Conservation (phyloP, 2,329 filamentous ascomycete genomes). For the Zasmidium angulare region DNA sequence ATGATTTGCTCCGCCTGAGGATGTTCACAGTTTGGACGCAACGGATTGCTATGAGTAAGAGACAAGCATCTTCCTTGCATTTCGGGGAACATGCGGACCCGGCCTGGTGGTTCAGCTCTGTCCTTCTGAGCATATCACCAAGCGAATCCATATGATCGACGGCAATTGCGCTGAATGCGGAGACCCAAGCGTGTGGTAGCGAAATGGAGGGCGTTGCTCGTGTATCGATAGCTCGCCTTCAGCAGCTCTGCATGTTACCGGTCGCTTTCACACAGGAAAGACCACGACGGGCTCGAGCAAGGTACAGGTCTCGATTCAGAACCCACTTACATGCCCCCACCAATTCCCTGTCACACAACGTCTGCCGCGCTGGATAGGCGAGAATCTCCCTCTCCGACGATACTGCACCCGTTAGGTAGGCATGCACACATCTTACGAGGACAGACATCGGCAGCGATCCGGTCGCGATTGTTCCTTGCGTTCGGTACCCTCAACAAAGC, state of each 20-base stretch:
- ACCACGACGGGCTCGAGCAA: slow-evolving; percentile 1
- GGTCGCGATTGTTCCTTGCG: background rate
- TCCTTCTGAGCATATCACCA: background rate
- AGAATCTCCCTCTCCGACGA: too few species aligned
- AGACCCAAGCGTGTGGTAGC: slow-evolving; percentile 1
- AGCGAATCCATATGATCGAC: background rate
- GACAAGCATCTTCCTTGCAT: background rate
- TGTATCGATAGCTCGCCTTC: background rate
- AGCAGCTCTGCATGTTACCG: background rate
- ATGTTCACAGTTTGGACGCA: background rate
- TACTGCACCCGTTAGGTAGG: too few species aligned
- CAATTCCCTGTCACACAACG: too few species aligned
- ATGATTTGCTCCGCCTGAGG: too few species aligned
- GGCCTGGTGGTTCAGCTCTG: background rate
- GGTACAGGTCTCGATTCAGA: background rate
- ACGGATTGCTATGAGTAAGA: background rate
- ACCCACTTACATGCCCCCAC: too few species aligned
- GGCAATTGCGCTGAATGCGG: background rate
- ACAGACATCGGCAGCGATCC: background rate
- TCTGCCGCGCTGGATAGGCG: too few species aligned
- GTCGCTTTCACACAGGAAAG: background rate
- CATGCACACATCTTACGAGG: background rate
- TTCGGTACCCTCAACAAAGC: background rate
- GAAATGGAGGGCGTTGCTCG: slow-evolving; percentile 2
- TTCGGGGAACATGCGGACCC: background rate